Conservation (phyloP, 257 asterid species). For the Fraxinus excelsior region DNA sequence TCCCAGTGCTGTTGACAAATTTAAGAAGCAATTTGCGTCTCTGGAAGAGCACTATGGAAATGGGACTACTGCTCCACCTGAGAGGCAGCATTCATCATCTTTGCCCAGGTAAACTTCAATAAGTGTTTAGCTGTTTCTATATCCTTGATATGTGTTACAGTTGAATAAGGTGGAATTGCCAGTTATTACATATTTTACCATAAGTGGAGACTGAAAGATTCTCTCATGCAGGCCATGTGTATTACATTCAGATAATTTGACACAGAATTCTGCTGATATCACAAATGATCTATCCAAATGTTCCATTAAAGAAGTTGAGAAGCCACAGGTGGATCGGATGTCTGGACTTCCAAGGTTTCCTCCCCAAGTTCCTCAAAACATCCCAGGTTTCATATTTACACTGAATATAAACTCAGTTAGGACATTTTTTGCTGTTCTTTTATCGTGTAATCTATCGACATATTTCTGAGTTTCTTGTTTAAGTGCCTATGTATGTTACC, state of each 20-base stretch:
- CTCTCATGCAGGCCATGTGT: slow-evolving; percentile 66
- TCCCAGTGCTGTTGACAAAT: slow-evolving; percentile 95
- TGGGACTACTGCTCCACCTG: slow-evolving; percentile 79
- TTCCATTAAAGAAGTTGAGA: slow-evolving; percentile 71
- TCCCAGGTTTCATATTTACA: slow-evolving; percentile 58
- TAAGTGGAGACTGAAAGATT: slow-evolving; percentile 21
- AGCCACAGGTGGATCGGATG: slow-evolving; percentile 49
- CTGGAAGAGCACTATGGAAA: slow-evolving; percentile 90
- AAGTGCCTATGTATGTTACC: not conserved
- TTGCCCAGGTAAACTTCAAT: slow-evolving; percentile 67
- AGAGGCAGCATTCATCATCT: slow-evolving; percentile 96
- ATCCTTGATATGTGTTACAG: not conserved
- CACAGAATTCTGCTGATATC: slow-evolving; percentile 49
- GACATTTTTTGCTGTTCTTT: not conserved
- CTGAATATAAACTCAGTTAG: not conserved
- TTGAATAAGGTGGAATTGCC: not conserved
- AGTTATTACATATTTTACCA: not conserved
- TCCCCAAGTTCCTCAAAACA: slow-evolving; percentile 73
- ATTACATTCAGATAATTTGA: slow-evolving; percentile 62
- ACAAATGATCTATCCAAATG: slow-evolving; percentile 73
- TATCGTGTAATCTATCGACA: not conserved
- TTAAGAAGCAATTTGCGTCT: slow-evolving; percentile 91
- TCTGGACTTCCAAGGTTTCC: slow-evolving; percentile 73
- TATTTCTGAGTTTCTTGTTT: not conserved
- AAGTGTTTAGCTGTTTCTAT: not conserved